Percentiles rank a stretch among this genome's conserved stretches.
These are phyloP conservation scores for Tetraselmis striata DNA, from an alignment of 139 green algal species.

Conservation along the genomic window DNA sequence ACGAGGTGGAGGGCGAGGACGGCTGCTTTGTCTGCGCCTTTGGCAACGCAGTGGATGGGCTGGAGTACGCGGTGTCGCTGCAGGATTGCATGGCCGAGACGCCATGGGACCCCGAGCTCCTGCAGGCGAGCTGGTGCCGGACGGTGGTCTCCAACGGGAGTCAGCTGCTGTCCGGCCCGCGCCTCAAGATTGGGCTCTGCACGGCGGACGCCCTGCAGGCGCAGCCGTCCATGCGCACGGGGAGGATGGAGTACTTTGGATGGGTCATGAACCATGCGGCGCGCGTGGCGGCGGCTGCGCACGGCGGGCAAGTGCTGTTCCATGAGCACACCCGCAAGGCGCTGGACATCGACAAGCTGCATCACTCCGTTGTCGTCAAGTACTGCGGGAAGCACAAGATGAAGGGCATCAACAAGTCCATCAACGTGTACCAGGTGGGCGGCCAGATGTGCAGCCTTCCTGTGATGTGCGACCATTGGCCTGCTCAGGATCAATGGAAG, in stretches of 20 bases:
- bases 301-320: background rate
- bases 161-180: background rate
- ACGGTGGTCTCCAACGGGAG: background rate
- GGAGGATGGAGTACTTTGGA: background rate
- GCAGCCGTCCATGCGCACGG: background rate
- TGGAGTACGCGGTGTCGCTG: background rate
- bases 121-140: background rate
- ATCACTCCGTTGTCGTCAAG: background rate
- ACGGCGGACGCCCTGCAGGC: background rate
- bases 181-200: background rate
- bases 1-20: background rate
- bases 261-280: background rate
- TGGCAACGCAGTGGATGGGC: background rate
- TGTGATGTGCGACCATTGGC: too few relatives aligned
- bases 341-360: background rate
- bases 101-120: background rate
- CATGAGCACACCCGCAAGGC: background rate
- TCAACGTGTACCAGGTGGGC: background rate
- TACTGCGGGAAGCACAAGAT: background rate
- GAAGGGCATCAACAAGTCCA: background rate
- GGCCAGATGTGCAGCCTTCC: background rate
- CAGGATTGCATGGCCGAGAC: background rate
- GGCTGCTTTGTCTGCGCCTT: background rate
- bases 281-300: background rate
- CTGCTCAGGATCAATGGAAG: background rate